Base-by-base conservation (phyloP, 805 yeast species). In the Ogataea nakhonphanomensis region DNA sequence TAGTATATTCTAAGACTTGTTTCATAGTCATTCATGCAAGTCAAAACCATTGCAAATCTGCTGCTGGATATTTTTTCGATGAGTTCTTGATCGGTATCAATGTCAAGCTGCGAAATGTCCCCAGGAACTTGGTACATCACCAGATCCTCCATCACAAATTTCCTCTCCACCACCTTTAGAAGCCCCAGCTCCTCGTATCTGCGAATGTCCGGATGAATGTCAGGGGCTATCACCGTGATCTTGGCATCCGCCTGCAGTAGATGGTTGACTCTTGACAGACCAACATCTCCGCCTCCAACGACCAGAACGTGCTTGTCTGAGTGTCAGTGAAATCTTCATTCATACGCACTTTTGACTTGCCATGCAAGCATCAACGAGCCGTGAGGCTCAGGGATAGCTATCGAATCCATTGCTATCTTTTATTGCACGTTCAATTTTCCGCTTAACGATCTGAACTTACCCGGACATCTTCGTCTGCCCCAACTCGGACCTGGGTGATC, bases 211-310 rank as follows among this genome's bases (percentile, higher is more conserved):
- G 62, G 64, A 30, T 66, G 66, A 3, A 73, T 46, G 0, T 47
- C 47, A 4, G 68, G 81, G 1, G 82, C 61, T 4, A 87, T 67
- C 8, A 86, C 81, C 0, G 88, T 81, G 29, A 86, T 72, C 37
- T 67, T 69, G 8, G 93, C 91, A 48, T 80, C 74, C 0, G 95
- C 90, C 12, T 74, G 73, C 3, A 84, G 58, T 14, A 86, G 66
- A 53, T 83, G 86, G 39, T 72, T 67, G 3, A 85, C 77, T 37
- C 95, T 63, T 12, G 87, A 74, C 8, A 79, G 66, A 0, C 89
- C 95, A 7, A 86, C 95, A 33, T 78, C 83, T 8, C 87, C 86
- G 6, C 83, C 88, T 0, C 95, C 95, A 29, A 85, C 75, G 1
- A 85, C 84, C 8, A 85, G 66, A 11, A 84, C 85, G 49, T 75